A percentile compares a stretch with the other conserved stretches of the same genome.
Evolutionary conservation across 495 filamentous ascomycete species (phyloP).

Genomic region (Xylaria venustula): DNA sequence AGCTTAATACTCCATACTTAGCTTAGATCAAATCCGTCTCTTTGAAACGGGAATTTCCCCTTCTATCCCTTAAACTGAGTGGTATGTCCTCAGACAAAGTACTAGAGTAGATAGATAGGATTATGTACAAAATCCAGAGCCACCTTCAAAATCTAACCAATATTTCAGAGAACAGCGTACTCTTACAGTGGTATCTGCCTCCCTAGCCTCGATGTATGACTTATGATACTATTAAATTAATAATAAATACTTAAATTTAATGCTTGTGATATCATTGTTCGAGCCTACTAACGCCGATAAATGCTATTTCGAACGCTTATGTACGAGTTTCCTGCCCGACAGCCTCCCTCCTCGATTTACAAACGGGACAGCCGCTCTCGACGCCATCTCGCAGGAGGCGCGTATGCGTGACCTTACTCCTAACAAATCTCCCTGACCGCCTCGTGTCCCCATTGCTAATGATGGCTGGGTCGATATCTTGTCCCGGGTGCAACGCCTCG

Average conservation of each 20-base stretch:
- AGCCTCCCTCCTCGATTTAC: conserved; percentile 37
- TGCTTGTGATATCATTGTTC: neutral
- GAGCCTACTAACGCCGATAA: neutral
- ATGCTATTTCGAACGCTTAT: conserved; percentile 9
- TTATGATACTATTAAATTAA: neutral
- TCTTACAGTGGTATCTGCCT: too few species aligned
- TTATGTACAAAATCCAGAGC: too few species aligned
- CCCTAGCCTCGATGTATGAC: neutral
- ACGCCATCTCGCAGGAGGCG: conserved; percentile 71
- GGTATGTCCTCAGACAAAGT: too few species aligned
- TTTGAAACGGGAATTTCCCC: too few species aligned
- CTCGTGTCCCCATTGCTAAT: conserved; percentile 42
- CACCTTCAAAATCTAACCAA: too few species aligned
- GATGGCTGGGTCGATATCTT: conserved; percentile 28
- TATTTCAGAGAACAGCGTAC: too few species aligned
- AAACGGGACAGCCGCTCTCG: conserved; percentile 68
- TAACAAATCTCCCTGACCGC: conserved; percentile 50
- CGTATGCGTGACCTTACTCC: conserved; percentile 87
- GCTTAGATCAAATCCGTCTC: too few species aligned
- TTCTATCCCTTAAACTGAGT: too few species aligned
- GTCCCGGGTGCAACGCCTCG: conserved; percentile 42
- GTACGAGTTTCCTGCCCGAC: conserved; percentile 6
- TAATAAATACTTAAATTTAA: neutral
- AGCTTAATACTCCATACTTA: too few species aligned
- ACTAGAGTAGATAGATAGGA: too few species aligned